Percentiles rank a stretch among this genome's conserved stretches.
Evolutionary conservation across 2,329 filamentous ascomycete species (phyloP).

Genomic region (Pseudogymnoascus sp.): DNA sequence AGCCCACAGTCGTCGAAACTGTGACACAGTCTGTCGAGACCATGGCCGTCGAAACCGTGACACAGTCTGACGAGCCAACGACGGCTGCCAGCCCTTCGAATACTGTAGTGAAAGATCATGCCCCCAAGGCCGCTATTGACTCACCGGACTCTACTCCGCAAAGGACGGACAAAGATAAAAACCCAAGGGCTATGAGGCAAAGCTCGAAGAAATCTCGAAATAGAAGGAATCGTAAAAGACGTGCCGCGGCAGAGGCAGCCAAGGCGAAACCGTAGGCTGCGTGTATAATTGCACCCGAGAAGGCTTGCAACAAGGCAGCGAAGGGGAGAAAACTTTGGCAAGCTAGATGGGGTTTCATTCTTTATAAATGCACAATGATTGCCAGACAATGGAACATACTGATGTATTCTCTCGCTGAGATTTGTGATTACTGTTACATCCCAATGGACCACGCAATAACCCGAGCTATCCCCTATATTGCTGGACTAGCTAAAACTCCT

Average conservation of each 20-base stretch:
- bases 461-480: constrained; percentile 3
- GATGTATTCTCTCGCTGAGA: neutral
- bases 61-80: neutral
- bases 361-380: neutral
- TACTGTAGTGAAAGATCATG: neutral
- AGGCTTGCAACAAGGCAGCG: neutral
- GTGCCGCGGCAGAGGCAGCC: neutral
- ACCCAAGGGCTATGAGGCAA: neutral
- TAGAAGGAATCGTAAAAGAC: neutral
- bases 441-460: neutral
- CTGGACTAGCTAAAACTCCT: constrained; percentile 6
- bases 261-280: neutral
- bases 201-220: neutral
- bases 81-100: neutral
- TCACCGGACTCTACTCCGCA: neutral
- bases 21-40: neutral
- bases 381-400: neutral
- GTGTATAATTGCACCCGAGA: neutral
- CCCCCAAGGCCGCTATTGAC: neutral
- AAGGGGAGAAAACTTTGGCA: neutral
- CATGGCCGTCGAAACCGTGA: neutral
- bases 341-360: neutral
- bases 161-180: neutral
- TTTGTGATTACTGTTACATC: constrained; percentile 8
- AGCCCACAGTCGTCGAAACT: neutral